These are phyloP conservation scores for Edaphochlamys debaryana DNA, from an alignment of 139 green algal genomes.

Conservation along the genomic window DNA sequence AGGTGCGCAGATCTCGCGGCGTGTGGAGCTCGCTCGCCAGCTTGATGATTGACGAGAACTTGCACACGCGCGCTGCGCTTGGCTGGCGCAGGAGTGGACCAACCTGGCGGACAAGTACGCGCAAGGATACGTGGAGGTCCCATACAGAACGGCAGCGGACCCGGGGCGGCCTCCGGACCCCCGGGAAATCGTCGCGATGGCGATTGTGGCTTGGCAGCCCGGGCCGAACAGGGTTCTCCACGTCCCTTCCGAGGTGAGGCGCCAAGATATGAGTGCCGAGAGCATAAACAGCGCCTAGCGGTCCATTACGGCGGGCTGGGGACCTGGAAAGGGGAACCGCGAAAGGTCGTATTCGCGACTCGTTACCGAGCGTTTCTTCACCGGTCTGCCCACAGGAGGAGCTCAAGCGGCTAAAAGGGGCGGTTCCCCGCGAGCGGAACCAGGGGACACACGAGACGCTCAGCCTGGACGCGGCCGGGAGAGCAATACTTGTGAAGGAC, in stretches of 20 bases:
- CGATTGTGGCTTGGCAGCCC: conserved; percentile 95
- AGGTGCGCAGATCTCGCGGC: conserved; percentile 60
- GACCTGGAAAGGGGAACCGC: too few species aligned
- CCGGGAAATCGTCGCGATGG: conserved; percentile 91
- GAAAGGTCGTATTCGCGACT: too few species aligned
- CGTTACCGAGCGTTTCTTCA: too few species aligned
- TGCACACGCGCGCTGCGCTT: background rate
- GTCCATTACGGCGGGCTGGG: too few species aligned
- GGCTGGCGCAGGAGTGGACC: conserved; percentile 81
- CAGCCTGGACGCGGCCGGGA: conserved; percentile 63
- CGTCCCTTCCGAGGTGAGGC: conserved; percentile 78
- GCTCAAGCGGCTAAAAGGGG: conserved; percentile 53
- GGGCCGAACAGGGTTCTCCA: conserved; percentile 87
- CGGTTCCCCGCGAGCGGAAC: conserved; percentile 37
- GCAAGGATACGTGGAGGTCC: conserved; percentile 85
- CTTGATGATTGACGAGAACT: background rate
- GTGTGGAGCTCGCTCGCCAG: background rate
- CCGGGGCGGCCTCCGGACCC: conserved; percentile 83
- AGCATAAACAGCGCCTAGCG: too few species aligned
- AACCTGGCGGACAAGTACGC: conserved; percentile 80
- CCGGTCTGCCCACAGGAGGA: too few species aligned
- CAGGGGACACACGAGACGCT: conserved; percentile 74
- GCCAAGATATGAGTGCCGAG: too few species aligned
- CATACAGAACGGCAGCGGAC: conserved; percentile 74
- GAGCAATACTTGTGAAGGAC: conserved; percentile 74